These are phyloP conservation scores for Pseudodiploospora longispora DNA, from an alignment of 2,329 filamentous ascomycete genomes.

Conservation along the genomic window DNA sequence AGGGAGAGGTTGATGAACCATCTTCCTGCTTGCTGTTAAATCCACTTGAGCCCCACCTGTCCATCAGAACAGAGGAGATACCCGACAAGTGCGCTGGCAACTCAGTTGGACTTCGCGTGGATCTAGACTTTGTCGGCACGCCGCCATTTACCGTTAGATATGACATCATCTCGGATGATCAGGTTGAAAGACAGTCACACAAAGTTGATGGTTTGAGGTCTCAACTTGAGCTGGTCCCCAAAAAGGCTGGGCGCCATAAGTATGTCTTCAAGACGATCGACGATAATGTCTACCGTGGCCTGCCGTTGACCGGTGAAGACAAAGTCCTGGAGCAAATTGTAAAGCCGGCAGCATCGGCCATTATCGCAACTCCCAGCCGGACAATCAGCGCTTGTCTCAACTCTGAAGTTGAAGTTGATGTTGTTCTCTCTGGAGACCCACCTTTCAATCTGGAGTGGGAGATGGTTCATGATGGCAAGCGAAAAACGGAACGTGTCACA, in stretches of 20 bases:
- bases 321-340: conserved; percentile 77
- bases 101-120: conserved; percentile 81
- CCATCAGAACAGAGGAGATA: conserved; percentile 69
- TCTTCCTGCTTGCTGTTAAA: conserved; percentile 90
- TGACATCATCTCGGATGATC: conserved; percentile 57
- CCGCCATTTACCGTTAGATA: conserved; percentile 85
- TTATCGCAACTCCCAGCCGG: conserved; percentile 48
- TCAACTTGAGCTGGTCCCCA: conserved; percentile 77
- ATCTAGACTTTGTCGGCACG: conserved; percentile 83
- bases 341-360: conserved; percentile 82
- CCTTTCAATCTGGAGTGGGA: conserved; percentile 92
- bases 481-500: conserved; percentile 58
- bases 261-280: conserved; percentile 78
- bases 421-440: conserved; percentile 69
- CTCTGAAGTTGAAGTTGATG: conserved; percentile 65
- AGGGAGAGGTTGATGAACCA: conserved; percentile 84
- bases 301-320: conserved; percentile 52
- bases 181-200: conserved; percentile 45
- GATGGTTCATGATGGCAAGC: conserved; percentile 79
- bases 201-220: conserved; percentile 64
- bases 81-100: conserved; percentile 93
- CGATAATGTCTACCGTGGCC: conserved; percentile 70
- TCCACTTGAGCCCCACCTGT: conserved; percentile 75
- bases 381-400: conserved; percentile 71
- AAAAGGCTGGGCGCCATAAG: conserved; percentile 72